Conservation (phyloP, 2,329 filamentous ascomycete genomes). For the Ustulina deusta region DNA sequence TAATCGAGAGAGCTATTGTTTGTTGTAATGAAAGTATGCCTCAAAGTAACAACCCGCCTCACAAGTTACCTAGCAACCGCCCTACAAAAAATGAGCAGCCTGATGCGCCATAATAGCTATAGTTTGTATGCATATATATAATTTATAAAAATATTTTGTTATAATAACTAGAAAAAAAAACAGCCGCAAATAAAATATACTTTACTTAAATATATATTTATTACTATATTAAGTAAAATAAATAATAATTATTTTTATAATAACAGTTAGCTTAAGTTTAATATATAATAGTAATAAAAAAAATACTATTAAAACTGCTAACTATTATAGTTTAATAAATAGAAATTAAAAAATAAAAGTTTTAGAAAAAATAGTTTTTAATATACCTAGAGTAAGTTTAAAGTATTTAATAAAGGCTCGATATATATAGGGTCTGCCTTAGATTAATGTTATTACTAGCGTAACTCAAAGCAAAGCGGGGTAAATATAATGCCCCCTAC, state of each 20-base stretch:
- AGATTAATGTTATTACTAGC: conserved; percentile 8
- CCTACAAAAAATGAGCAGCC: no score
- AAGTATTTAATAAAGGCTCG: conserved; percentile 4
- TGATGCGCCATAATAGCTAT: no score
- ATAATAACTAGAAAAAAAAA: conserved; percentile 2
- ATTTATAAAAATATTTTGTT: conserved; percentile 2
- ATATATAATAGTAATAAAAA: no score
- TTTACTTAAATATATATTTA: background rate
- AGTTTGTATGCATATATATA: no score
- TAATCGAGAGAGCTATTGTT: background rate
- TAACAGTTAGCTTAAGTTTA: conserved; percentile 2
- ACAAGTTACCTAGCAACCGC: no score
- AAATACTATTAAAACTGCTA: no score
- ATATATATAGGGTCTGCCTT: background rate
- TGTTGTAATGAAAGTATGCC: background rate
- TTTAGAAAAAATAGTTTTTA: no score
- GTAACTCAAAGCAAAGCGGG: background rate
- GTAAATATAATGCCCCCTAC: background rate
- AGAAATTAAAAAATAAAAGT: no score
- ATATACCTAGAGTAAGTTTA: no score
- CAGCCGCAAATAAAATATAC: background rate
- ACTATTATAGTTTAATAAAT: no score
- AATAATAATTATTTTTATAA: conserved; percentile 8
- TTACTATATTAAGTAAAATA: background rate
- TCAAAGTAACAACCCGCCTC: background rate